Conservation (phyloP, 2,329 filamentous ascomycete genomes). For the Taxawa tesnikishii region DNA sequence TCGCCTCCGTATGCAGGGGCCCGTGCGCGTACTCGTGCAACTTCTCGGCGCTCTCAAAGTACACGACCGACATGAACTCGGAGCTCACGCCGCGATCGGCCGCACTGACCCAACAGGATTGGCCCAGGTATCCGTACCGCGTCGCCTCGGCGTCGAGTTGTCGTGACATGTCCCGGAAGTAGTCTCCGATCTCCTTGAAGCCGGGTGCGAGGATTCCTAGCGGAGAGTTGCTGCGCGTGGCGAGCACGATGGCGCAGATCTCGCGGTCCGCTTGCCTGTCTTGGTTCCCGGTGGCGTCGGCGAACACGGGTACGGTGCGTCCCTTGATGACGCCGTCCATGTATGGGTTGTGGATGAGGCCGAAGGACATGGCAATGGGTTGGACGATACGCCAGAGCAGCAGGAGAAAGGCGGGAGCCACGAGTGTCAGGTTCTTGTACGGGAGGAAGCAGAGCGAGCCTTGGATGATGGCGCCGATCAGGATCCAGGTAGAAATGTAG, state of each 20-base stretch:
- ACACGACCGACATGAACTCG: conserved; percentile 9
- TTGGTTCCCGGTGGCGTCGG: not conserved
- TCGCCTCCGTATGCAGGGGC: too few relatives aligned
- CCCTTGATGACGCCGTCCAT: conserved; percentile 17
- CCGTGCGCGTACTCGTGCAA: conserved; percentile 10
- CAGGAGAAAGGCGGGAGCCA: conserved; percentile 10
- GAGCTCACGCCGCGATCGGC: conserved; percentile 2
- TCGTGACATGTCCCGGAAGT: conserved; percentile 6
- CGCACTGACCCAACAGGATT: conserved; percentile 3
- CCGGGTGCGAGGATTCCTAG: conserved; percentile 10
- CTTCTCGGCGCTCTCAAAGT: conserved; percentile 8
- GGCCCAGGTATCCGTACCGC: conserved; percentile 7
- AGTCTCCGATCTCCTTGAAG: conserved; percentile 8
- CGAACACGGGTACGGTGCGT: conserved; percentile 8
- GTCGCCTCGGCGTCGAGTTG: conserved; percentile 7
- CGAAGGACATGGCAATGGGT: conserved; percentile 17
- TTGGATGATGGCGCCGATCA: conserved; percentile 22
- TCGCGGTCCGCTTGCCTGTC: not conserved
- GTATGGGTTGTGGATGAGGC: conserved; percentile 19
- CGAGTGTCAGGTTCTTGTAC: conserved; percentile 13
- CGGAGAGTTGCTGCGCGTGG: conserved; percentile 9
- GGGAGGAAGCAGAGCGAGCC: conserved; percentile 17
- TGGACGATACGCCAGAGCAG: conserved; percentile 19
- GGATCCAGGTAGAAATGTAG: conserved; percentile 19
- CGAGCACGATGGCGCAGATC: conserved; percentile 7